These are phyloP conservation scores for Rhodotorula sp. DNA, from an alignment of 1,284 basidiomycete genomes.

Conservation along the genomic window DNA sequence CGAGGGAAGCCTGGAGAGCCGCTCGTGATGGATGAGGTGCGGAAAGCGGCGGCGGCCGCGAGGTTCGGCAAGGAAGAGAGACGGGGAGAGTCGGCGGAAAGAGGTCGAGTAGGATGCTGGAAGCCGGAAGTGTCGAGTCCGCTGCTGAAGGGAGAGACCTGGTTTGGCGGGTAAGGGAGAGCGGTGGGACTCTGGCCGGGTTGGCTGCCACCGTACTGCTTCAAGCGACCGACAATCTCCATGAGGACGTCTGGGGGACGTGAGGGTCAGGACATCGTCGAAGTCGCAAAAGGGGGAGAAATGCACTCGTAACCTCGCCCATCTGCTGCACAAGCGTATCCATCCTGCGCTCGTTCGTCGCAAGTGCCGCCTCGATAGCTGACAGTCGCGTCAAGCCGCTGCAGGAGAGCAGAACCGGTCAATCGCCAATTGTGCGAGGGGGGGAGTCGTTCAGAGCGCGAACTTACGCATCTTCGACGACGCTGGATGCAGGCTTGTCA, in stretches of 20 bases:
- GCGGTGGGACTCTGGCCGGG: not conserved
- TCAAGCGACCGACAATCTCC: not conserved
- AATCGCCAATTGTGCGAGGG: not conserved
- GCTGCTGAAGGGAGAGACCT: not conserved
- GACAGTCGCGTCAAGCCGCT: conserved; percentile 14
- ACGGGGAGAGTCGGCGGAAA: not conserved
- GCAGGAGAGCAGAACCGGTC: too few relatives aligned
- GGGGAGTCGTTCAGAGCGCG: not conserved
- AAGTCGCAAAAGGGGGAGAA: not conserved
- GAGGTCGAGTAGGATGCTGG: not conserved
- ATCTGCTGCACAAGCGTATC: conserved; percentile 14
- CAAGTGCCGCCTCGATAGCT: conserved; percentile 17
- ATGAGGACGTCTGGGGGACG: not conserved
- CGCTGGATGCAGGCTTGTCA: conserved; percentile 8
- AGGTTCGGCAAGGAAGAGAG: not conserved
- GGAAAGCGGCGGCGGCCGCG: not conserved
- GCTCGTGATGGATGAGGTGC: too few relatives aligned
- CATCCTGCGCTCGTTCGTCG: conserved; percentile 22
- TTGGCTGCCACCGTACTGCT: not conserved
- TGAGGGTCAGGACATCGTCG: not conserved
- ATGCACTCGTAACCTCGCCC: conserved; percentile 18
- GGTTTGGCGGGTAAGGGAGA: not conserved
- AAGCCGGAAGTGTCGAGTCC: not conserved
- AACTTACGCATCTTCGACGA: conserved; percentile 24
- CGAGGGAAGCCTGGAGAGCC: not conserved